Evolutionary conservation across 2,329 filamentous ascomycete species (phyloP).

Genomic region (Penicillium nordicum): DNA sequence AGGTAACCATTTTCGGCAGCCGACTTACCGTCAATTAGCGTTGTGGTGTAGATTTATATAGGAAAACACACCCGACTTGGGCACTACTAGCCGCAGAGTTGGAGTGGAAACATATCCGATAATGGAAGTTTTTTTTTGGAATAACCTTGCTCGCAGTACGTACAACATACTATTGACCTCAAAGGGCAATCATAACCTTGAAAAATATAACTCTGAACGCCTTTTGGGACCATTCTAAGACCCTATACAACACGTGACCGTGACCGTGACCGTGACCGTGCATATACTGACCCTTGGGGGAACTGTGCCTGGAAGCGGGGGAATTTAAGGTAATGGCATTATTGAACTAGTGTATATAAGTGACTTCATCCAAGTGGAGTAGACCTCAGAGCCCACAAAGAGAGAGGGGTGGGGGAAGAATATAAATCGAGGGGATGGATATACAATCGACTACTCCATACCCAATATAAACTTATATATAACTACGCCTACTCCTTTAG

Average conservation of each 20-base stretch:
- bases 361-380: slow-evolving; percentile 4
- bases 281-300: not conserved
- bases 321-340: not conserved
- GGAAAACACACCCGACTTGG: not conserved
- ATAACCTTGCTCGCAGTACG: not conserved
- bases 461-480: not conserved
- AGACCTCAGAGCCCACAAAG: not conserved
- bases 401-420: not conserved
- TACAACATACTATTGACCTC: not conserved
- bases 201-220: not conserved
- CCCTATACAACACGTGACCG: not conserved
- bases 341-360: not conserved
- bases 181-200: not conserved
- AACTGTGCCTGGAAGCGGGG: not conserved
- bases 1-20: too few relatives aligned
- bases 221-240: not conserved
- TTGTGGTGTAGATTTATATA: not conserved
- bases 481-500: not conserved
- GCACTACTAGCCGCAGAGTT: not conserved
- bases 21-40: too few relatives aligned
- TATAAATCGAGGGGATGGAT: not conserved
- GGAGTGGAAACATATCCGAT: not conserved
- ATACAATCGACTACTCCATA: not conserved
- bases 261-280: not conserved
- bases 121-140: not conserved